phyloP scores from a whole-genome alignment of 192 early-diverging fungal species.

The Umbelopsis vinacea region DNA sequence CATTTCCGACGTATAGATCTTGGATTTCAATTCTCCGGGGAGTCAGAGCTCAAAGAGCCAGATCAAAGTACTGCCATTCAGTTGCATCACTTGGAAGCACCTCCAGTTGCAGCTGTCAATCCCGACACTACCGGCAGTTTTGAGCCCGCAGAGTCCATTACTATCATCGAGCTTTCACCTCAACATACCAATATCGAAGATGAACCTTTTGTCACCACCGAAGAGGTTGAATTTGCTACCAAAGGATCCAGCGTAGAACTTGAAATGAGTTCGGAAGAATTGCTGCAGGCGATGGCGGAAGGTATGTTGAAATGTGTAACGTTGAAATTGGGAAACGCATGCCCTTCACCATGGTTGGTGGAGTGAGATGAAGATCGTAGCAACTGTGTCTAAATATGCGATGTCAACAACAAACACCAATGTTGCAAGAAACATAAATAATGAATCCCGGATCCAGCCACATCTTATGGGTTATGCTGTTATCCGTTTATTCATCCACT shows the following conservation, averaged over 20 bases:
- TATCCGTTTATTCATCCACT: not conserved
- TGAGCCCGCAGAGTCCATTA: not conserved
- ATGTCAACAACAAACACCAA: too few species aligned
- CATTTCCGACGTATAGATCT: conserved; percentile 30
- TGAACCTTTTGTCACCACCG: conserved; percentile 3
- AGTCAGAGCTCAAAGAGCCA: conserved; percentile 21
- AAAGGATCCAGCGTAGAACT: conserved; percentile 13
- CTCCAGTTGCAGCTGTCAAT: conserved; percentile 17
- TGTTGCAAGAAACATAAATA: too few species aligned
- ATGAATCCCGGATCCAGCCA: not conserved
- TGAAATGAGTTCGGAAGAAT: conserved; percentile 22
- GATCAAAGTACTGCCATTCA: conserved; percentile 22
- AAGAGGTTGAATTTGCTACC: not conserved
- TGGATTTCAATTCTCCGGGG: conserved; percentile 41
- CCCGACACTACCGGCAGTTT: not conserved
- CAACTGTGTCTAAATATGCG: too few species aligned
- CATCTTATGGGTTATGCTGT: not conserved
- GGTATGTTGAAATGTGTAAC: conserved; percentile 22
- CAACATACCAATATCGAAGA: conserved; percentile 3
- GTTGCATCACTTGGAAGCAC: conserved; percentile 24
- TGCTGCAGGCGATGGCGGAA: conserved; percentile 26
- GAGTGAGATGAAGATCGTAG: too few species aligned
- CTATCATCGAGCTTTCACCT: conserved; percentile 1
- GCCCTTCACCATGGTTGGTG: too few species aligned
- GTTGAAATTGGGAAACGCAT: not conserved